Conservation (phyloP, 345 rosid genomes). For the Carallia pectinifolia region DNA sequence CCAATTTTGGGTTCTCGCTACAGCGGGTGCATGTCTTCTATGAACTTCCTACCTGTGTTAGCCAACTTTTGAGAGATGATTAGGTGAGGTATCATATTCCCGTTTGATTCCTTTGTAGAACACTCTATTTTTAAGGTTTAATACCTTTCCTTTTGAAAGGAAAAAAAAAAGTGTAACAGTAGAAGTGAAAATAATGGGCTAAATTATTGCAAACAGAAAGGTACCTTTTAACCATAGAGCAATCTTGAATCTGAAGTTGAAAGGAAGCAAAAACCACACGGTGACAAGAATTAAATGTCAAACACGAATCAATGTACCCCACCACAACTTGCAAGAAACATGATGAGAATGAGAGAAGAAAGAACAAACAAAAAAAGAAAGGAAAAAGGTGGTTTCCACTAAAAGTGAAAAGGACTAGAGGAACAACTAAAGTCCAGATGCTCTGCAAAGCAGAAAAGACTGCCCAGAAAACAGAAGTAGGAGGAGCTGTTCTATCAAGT, state of each 20-base stretch:
- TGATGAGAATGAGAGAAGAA: not conserved
- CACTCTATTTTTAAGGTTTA: no score
- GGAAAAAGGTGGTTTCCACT: not conserved
- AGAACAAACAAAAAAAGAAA: not conserved
- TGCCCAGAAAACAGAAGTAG: not conserved
- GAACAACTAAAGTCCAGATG: not conserved
- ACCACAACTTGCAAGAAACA: not conserved
- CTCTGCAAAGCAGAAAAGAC: not conserved
- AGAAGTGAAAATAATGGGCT: not conserved
- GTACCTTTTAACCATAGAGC: constrained; percentile 14
- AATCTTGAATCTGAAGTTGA: constrained; percentile 2
- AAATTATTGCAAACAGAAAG: constrained; percentile 10
- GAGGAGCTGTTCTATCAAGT: no score
- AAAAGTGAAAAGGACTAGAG: not conserved
- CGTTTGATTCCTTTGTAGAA: no score
- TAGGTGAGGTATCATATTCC: no score
- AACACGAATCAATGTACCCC: constrained; percentile 24
- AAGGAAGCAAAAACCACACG: not conserved
- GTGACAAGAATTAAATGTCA: constrained; percentile 14
- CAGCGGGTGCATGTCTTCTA: no score
- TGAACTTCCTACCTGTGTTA: no score
- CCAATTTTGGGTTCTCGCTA: no score
- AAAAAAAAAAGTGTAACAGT: not conserved
- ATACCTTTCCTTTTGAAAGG: no score
- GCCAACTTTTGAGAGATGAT: no score